Conservation (phyloP, 306 rosid genomes). For the Dalbergia cultrata region DNA sequence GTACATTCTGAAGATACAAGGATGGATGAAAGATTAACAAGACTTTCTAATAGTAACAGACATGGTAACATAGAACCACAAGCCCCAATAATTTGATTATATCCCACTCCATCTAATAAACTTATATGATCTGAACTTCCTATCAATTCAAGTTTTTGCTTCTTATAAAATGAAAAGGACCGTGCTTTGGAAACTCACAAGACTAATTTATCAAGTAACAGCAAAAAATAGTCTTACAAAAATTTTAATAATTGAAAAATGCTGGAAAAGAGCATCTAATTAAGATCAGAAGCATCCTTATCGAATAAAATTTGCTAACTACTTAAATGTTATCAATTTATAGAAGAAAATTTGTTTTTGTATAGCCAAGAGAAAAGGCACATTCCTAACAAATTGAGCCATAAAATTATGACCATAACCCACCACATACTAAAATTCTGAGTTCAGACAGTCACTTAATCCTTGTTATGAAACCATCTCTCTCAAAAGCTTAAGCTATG, state of each 20-base stretch:
- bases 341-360: background rate
- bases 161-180: slow-evolving; percentile 12
- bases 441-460: slow-evolving; percentile 10
- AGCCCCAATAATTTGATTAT: slow-evolving; percentile 14
- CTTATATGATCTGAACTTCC: slow-evolving; percentile 13
- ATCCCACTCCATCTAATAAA: slow-evolving; percentile 24
- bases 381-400: slow-evolving; percentile 20
- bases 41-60: slow-evolving; percentile 28
- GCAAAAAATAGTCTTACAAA: background rate
- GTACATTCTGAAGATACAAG: background rate
- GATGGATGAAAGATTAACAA: slow-evolving; percentile 19
- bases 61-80: slow-evolving; percentile 28
- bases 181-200: slow-evolving; percentile 20
- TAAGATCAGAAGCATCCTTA: slow-evolving; percentile 12
- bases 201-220: slow-evolving; percentile 11
- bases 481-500: too few relatives aligned
- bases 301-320: background rate
- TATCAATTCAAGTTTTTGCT: slow-evolving; percentile 32
- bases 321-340: background rate
- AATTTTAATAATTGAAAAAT: background rate
- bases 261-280: slow-evolving; percentile 8
- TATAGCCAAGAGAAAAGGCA: background rate
- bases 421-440: slow-evolving; percentile 13
- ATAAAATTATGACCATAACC: background rate
- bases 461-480: too few relatives aligned